These are phyloP conservation scores for Phytopythium helicoides DNA, from an alignment of 352 stramenopile species.

Conservation along the genomic window DNA sequence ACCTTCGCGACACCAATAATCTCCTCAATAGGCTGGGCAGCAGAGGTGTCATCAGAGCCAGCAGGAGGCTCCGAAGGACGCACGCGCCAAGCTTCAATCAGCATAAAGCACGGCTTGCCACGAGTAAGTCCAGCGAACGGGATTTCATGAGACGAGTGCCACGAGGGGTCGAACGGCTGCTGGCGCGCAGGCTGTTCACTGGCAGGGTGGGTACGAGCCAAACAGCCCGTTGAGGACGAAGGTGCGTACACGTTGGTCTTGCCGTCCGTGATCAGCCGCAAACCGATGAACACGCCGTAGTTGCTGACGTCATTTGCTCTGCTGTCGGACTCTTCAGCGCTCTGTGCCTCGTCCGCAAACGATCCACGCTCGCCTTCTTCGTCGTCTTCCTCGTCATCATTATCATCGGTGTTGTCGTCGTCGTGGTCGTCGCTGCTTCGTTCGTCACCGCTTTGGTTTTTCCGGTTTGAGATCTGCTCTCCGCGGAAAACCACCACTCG, in stretches of 20 bases:
- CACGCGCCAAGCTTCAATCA: slow-evolving; percentile 87
- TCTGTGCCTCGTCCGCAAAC: slow-evolving; percentile 3
- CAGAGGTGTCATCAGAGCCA: slow-evolving; percentile 8
- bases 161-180: slow-evolving; percentile 65
- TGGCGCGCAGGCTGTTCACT: slow-evolving; percentile 11
- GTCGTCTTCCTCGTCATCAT: slow-evolving; percentile 52
- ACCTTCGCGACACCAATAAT: slow-evolving; percentile 84
- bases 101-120: slow-evolving; percentile 84
- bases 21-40: slow-evolving; percentile 41
- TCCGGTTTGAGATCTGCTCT: slow-evolving; percentile 72
- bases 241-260: slow-evolving; percentile 89
- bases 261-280: slow-evolving; percentile 74
- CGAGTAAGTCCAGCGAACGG: slow-evolving; percentile 64
- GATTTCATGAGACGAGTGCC: slow-evolving; percentile 79
- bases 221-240: slow-evolving; percentile 67
- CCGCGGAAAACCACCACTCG: slow-evolving; percentile 79
- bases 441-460: slow-evolving; percentile 19
- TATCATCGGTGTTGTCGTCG: slow-evolving; percentile 22
- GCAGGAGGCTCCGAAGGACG: slow-evolving; percentile 6
- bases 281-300: slow-evolving; percentile 56
- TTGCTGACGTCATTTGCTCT: neutral
- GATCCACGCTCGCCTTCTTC: slow-evolving; percentile 26
- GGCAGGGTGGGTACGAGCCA: slow-evolving; percentile 62
- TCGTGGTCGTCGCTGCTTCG: neutral
- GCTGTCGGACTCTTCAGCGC: slow-evolving; percentile 3